Base-by-base conservation (phyloP, 2,329 filamentous ascomycete species). In the Xylariaceae sp. region DNA sequence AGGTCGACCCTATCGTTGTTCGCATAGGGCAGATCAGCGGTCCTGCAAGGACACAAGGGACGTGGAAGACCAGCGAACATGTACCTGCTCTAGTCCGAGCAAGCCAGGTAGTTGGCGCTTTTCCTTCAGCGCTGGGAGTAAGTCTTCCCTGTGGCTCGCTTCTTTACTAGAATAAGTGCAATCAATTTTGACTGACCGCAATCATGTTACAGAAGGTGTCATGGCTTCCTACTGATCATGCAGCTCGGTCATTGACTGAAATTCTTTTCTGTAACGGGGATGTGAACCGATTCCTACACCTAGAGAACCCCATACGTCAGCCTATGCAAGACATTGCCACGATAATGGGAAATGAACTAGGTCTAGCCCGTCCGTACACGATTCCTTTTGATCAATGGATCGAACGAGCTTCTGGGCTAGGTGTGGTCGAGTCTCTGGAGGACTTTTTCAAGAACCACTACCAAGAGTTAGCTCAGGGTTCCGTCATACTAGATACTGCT, bases 61-160 rank as follows among this genome's bases (percentile, higher is more conserved):
- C 72, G 52, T 81, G 78, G 79, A 81, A 80, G 47, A 65, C 72
- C 0, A 68, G 68, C 19, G 79, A 81, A 56, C 78, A 81, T 58
- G 68, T 81, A 14, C 66, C 71, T 0, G 75, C 76, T 34, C 43
- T 82, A n/a, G 62, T 80, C 31, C 78, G 78, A 60, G 76, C 74
- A 0, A 74, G 74, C 0, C 76, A 80, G 55, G 75, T 69, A 1
- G 41, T 66, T 39, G 55, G 49, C 8, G 55, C 36, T 39, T 53
- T 58, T 28, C 55, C 55, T 11, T 23, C 43, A 2, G 6, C 45
- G 4, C 7, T 49, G 21, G 55, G 55, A 14, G 55, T 58, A 8
- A 58, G 63, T 57, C n/a, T n/a, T n/a, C n/a, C n/a, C n/a, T n/a
- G n/a, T n/a, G n/a, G n/a, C n/a, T n/a, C n/a, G n/a, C n/a, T n/a